Base-by-base conservation (phyloP, 305 asterid species). In the Fraxinus paxiana region DNA sequence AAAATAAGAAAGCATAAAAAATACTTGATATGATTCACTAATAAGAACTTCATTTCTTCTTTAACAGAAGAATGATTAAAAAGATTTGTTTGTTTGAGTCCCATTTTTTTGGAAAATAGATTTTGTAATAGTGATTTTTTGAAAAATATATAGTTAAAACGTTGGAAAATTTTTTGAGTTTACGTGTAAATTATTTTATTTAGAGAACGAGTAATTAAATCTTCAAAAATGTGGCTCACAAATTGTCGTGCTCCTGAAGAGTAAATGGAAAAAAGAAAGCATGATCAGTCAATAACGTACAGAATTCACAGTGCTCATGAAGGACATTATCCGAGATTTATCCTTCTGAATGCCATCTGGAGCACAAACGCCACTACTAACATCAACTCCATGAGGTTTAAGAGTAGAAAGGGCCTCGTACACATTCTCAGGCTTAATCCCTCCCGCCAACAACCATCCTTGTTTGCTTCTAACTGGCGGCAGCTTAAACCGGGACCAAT, bases 381-480 rank as follows among this genome's bases (percentile, higher is more conserved):
- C 97, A 83, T 96, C 98, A 83, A 96, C 85, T 56, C 98, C 98
- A 20, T 90, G 81, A 28, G 99, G 99, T 77, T 77, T 87, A 17
- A 96, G 93, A 28, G 88, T 88, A 4, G 92, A 87, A 76, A 94
- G 89, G 26, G 97, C 98, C 85, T 91, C 91, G 9, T 75, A 83
- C 17, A 80, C 97, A 73, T 93, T 96, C 81, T 89, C 91, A 5
- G 95, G 97, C 77, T 85, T 87, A 69, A 93, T 90, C 28, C 99
- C 99, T 83, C 99, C 97, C 0, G 98, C 99, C 79, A 94, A 87
- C 5, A 94, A 89, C 99, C 98, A 94, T 79, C 99, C 97, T 1
- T 77, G 77, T 89, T 92, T 94, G 88, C 98, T 93, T 76, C 71
- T 82, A 65, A 94, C 84, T 3, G 82, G 87, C 2, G 99, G 97